phyloP scores from a whole-genome alignment of 345 rosid genomes.

The Populus alba region DNA sequence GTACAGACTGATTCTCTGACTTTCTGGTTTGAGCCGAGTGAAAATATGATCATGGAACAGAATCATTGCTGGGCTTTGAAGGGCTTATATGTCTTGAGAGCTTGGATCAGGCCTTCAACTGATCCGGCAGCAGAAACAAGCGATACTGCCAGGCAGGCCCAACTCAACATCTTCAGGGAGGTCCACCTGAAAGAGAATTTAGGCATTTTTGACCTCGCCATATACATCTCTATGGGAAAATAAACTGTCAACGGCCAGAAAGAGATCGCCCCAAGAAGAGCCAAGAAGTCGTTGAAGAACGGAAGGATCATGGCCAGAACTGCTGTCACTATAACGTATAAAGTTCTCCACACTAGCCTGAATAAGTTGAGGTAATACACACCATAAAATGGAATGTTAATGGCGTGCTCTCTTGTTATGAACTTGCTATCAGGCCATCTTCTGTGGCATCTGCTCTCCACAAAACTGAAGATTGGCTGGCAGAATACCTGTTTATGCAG shows the following conservation, averaged over 20 bases:
- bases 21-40: conserved; percentile 5
- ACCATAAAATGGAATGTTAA: conserved; percentile 42
- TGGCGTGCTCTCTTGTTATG: conserved; percentile 46
- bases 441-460: conserved; percentile 45
- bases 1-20: conserved; percentile 9
- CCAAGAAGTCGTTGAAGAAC: conserved; percentile 81
- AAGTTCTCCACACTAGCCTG: conserved; percentile 73
- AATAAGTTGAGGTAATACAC: conserved; percentile 47
- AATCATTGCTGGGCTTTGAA: conserved; percentile 29
- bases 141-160: conserved; percentile 59
- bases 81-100: conserved; percentile 66
- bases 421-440: conserved; percentile 64
- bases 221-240: conserved; percentile 85
- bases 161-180: conserved; percentile 54
- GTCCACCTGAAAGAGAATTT: conserved; percentile 63
- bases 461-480: conserved; percentile 65
- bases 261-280: conserved; percentile 67
- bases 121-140: conserved; percentile 69
- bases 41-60: neutral
- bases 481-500: conserved; percentile 50
- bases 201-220: conserved; percentile 43
- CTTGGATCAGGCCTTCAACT: conserved; percentile 53
- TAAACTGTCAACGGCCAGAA: conserved; percentile 91
- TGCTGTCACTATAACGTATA: conserved; percentile 57
- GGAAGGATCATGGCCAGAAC: conserved; percentile 80